These are phyloP conservation scores for Fusarium concolor DNA, from an alignment of 2,329 filamentous ascomycete species.

Conservation along the genomic window DNA sequence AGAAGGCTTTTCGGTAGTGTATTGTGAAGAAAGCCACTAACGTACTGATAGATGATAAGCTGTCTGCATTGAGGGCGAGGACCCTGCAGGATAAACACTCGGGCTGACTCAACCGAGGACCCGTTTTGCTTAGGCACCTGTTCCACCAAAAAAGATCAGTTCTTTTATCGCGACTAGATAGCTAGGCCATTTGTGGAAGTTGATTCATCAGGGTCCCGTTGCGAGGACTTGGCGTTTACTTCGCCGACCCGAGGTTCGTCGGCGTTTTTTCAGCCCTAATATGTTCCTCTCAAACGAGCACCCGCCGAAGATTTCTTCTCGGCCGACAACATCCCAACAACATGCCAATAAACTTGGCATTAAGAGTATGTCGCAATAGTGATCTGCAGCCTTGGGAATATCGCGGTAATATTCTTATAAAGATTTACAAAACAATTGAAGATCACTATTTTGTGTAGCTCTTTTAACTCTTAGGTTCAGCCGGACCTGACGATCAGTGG, in stretches of 20 bases:
- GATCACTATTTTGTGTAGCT: too few species aligned
- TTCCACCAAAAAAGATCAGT: not conserved
- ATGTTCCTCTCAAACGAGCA: not conserved
- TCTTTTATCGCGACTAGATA: not conserved
- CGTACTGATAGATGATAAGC: not conserved
- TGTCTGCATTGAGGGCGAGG: too few species aligned
- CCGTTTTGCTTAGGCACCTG: conserved; percentile 6
- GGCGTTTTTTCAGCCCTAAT: not conserved
- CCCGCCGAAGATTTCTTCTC: not conserved
- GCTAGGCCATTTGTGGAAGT: conserved; percentile 18
- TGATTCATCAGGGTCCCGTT: conserved; percentile 4
- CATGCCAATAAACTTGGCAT: too few species aligned
- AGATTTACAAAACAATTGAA: accelerated
- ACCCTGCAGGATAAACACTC: not conserved
- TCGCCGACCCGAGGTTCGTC: conserved; percentile 4
- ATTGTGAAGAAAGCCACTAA: conserved; percentile 19
- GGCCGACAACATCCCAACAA: too few species aligned
- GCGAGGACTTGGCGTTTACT: conserved; percentile 7
- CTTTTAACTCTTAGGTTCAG: not conserved
- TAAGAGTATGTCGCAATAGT: too few species aligned
- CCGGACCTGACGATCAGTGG: conserved; percentile 15
- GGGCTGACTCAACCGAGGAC: not conserved
- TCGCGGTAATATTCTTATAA: not conserved
- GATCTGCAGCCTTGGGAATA: not conserved
- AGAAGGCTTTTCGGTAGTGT: too few species aligned